These are phyloP conservation scores for Rhizopus sp. DNA, from an alignment of 371 early-diverging fungal genomes.

Conservation along the genomic window DNA sequence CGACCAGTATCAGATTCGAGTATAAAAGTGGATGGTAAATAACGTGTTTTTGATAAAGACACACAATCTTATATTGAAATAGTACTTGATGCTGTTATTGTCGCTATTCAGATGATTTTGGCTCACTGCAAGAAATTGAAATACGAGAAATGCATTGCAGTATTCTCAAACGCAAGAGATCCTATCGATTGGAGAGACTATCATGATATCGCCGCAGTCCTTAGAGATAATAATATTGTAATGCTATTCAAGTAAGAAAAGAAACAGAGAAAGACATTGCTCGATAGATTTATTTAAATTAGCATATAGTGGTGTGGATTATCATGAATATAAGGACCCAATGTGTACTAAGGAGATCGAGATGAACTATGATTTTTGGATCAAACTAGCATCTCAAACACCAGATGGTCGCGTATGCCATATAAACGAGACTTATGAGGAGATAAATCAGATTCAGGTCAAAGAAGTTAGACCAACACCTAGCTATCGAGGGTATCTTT, in stretches of 20 bases:
- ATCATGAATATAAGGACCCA: constrained; percentile 20
- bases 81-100: constrained; percentile 68
- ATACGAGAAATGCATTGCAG: constrained; percentile 63
- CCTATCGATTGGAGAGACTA: constrained; percentile 52
- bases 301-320: constrained; percentile 42
- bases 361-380: constrained; percentile 27
- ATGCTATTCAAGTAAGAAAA: constrained; percentile 61
- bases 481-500: constrained; percentile 51
- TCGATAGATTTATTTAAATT: constrained; percentile 1
- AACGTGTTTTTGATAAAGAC: constrained; percentile 10
- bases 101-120: constrained; percentile 59
- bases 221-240: constrained; percentile 42
- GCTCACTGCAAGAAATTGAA: constrained; percentile 62
- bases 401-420: constrained; percentile 29
- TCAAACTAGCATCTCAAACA: constrained; percentile 10
- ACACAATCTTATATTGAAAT: neutral
- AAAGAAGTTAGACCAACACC: constrained; percentile 62
- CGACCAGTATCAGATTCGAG: constrained; percentile 34
- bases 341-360: constrained; percentile 2
- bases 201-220: constrained; percentile 41
- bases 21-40: constrained; percentile 40
- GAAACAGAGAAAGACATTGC: neutral
- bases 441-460: constrained; percentile 47
- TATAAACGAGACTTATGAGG: constrained; percentile 53
- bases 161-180: constrained; percentile 64